Evolutionary conservation across 257 asterid genomes (phyloP).

Genomic region (Datura wrightii): DNA sequence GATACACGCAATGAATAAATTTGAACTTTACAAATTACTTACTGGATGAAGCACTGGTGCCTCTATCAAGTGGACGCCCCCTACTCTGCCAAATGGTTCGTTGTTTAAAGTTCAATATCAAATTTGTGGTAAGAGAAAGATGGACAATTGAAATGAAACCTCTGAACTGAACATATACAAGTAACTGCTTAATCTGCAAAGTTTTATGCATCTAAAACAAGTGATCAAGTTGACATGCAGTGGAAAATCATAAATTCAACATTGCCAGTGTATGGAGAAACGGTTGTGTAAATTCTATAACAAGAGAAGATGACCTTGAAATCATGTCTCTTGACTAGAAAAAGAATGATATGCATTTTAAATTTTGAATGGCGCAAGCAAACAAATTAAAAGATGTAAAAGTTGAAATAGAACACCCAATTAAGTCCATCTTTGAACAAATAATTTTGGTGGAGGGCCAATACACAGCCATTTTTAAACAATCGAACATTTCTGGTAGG

Average conservation of each 20-base stretch:
- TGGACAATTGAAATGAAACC: neutral
- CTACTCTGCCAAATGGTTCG: conserved; percentile 77
- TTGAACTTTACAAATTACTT: conserved; percentile 32
- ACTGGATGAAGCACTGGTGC: conserved; percentile 89
- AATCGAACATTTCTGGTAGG: neutral
- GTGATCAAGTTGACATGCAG: neutral
- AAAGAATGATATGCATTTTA: neutral
- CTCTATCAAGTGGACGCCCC: conserved; percentile 81
- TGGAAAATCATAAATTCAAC: neutral
- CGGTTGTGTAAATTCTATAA: neutral
- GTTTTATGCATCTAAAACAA: neutral
- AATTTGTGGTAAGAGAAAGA: neutral
- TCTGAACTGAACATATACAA: neutral
- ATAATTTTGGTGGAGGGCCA: neutral
- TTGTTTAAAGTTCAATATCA: conserved; percentile 17
- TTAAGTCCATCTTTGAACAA: neutral
- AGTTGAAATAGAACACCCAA: neutral
- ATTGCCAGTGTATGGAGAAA: neutral
- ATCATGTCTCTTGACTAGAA: neutral
- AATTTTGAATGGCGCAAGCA: neutral
- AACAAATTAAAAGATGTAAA: neutral
- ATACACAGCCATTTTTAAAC: neutral
- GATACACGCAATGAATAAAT: conserved; percentile 14
- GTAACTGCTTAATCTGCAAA: neutral
- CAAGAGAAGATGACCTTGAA: neutral